Evolutionary conservation across 2,329 filamentous ascomycete genomes (phyloP).

Genomic region (Thermoascus crustaceus): DNA sequence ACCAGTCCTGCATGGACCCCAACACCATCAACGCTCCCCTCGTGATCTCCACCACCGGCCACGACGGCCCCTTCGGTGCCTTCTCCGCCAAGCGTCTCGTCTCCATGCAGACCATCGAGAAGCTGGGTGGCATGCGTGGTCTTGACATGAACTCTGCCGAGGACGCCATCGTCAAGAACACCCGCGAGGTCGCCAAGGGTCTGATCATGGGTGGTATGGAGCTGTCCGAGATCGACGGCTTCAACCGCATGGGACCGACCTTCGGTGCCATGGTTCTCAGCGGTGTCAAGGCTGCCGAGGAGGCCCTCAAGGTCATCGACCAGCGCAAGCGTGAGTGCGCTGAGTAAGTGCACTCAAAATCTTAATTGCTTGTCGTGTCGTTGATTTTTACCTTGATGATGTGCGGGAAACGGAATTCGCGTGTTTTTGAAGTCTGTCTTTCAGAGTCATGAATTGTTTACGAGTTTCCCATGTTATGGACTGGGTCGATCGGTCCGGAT

Average conservation of each 20-base stretch:
- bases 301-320: slow-evolving; percentile 70
- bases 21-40: slow-evolving; percentile 93
- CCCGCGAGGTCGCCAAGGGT: slow-evolving; percentile 77
- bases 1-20: slow-evolving; percentile 93
- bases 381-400: neutral
- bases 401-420: too few relatives aligned
- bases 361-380: too few relatives aligned
- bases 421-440: slow-evolving; percentile 2
- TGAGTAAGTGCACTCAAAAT: slow-evolving; percentile 33
- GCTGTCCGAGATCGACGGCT: slow-evolving; percentile 79
- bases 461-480: too few relatives aligned
- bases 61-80: slow-evolving; percentile 84
- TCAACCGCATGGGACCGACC: slow-evolving; percentile 83
- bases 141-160: slow-evolving; percentile 88
- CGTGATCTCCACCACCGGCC: slow-evolving; percentile 81
- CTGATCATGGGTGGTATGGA: slow-evolving; percentile 95
- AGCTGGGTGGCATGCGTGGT: slow-evolving; percentile 85
- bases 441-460: too few relatives aligned
- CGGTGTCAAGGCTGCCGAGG: slow-evolving; percentile 86
- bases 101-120: slow-evolving; percentile 73
- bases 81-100: slow-evolving; percentile 88
- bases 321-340: slow-evolving; percentile 68
- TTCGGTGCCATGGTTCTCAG: slow-evolving; percentile 84
- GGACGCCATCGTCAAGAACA: slow-evolving; percentile 88
- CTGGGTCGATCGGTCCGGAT: too few relatives aligned